These are phyloP conservation scores for Volvox carteri DNA, from an alignment of 163 green algal genomes.

Conservation along the genomic window DNA sequence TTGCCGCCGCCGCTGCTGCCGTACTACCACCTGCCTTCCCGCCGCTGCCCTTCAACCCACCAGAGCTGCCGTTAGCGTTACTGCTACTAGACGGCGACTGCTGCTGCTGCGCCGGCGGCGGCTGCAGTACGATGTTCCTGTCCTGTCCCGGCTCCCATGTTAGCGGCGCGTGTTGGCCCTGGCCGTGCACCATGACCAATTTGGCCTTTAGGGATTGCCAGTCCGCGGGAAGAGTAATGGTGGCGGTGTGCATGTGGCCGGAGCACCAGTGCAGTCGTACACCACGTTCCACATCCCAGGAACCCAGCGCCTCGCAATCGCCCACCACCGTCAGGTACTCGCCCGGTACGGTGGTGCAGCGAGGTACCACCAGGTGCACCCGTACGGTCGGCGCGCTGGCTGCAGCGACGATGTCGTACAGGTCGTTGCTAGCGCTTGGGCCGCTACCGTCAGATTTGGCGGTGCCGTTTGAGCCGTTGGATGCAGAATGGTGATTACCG, in stretches of 20 bases:
- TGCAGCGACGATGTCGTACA: too few relatives aligned
- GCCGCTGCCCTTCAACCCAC: neutral
- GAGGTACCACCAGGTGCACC: slow-evolving; percentile 43
- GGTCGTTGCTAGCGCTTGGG: neutral
- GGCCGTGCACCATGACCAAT: slow-evolving; percentile 33
- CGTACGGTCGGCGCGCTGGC: neutral
- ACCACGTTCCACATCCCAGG: slow-evolving; percentile 44
- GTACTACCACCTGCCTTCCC: neutral
- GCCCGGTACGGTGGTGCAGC: slow-evolving; percentile 27
- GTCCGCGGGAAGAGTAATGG: slow-evolving; percentile 24
- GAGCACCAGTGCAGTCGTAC: slow-evolving; percentile 48
- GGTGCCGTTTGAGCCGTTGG: too few relatives aligned
- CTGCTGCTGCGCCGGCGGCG: neutral
- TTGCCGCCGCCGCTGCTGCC: neutral
- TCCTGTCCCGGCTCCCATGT: slow-evolving; percentile 40
- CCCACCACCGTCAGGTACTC: slow-evolving; percentile 55
- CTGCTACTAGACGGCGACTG: neutral
- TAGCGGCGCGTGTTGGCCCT: too few relatives aligned
- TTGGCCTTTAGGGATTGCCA: slow-evolving; percentile 46
- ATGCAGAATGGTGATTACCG: neutral
- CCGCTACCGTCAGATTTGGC: neutral
- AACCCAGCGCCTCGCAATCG: slow-evolving; percentile 37
- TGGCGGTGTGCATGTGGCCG: slow-evolving; percentile 52
- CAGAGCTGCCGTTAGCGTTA: neutral
- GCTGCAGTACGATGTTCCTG: slow-evolving; percentile 19